Conservation (phyloP, 371 early-diverging fungal species). For the Apophysomyces variabilis region DNA sequence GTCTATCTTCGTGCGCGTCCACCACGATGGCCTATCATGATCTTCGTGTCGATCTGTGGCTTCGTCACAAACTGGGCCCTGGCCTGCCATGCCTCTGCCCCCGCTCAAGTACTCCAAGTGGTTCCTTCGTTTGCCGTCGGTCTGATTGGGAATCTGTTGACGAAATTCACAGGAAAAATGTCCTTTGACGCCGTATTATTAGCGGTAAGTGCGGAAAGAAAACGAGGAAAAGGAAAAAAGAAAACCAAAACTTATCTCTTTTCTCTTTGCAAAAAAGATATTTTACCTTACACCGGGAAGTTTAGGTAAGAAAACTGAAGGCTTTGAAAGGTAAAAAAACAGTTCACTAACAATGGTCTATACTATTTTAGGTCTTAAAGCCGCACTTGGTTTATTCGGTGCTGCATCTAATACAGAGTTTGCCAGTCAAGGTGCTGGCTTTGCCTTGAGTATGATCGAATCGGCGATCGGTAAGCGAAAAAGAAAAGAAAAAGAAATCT, state of each 20-base stretch:
- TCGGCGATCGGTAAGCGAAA: slow-evolving; percentile 27
- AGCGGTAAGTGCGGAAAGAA: slow-evolving; percentile 36
- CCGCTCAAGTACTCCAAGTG: slow-evolving; percentile 45
- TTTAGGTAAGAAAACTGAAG: slow-evolving; percentile 38
- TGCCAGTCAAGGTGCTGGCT: slow-evolving; percentile 39
- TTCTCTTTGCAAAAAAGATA: slow-evolving; percentile 7
- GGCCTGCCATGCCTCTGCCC: slow-evolving; percentile 51
- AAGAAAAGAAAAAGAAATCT: background rate
- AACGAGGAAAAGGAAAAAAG: background rate
- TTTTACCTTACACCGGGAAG: slow-evolving; percentile 65
- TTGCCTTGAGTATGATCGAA: slow-evolving; percentile 55
- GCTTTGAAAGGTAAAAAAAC: background rate
- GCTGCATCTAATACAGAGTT: slow-evolving; percentile 25
- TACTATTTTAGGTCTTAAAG: slow-evolving; percentile 34
- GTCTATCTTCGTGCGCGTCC: slow-evolving; percentile 41
- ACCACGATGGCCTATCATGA: slow-evolving; percentile 42
- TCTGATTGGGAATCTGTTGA: slow-evolving; percentile 52
- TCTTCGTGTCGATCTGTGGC: slow-evolving; percentile 36
- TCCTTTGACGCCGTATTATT: slow-evolving; percentile 60
- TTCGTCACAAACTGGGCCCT: slow-evolving; percentile 43
- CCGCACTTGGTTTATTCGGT: slow-evolving; percentile 51
- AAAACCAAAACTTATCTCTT: background rate
- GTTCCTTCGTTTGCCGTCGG: slow-evolving; percentile 59
- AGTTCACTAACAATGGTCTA: background rate
- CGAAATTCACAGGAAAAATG: slow-evolving; percentile 55